phyloP scores from a whole-genome alignment of 2,329 filamentous ascomycete genomes.

The Hypoxylon sp. region DNA sequence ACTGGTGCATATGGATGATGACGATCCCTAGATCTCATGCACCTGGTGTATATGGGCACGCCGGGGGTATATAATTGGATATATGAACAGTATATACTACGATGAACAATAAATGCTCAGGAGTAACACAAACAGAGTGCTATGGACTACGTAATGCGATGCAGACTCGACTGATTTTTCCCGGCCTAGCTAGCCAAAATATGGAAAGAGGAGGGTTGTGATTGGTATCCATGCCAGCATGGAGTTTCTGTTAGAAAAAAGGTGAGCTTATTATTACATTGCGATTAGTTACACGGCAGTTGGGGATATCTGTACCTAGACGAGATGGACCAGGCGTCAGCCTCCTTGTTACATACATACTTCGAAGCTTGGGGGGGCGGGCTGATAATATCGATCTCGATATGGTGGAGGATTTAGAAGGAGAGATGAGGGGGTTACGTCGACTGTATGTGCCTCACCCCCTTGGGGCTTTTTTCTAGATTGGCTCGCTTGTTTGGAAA shows the following conservation, averaged over 20 bases:
- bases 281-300: constrained; percentile 52
- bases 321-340: constrained; percentile 42
- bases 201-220: constrained; percentile 37
- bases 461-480: constrained; percentile 17
- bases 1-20: constrained; percentile 15
- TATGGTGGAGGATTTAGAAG: constrained; percentile 41
- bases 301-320: constrained; percentile 50
- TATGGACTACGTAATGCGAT: constrained; percentile 29
- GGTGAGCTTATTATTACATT: constrained; percentile 47
- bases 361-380: constrained; percentile 32
- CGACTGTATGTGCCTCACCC: constrained; percentile 9
- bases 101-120: constrained; percentile 9
- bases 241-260: constrained; percentile 47
- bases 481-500: constrained; percentile 25
- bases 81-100: constrained; percentile 15
- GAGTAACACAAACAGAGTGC: constrained; percentile 39
- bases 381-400: constrained; percentile 47
- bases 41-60: constrained; percentile 15
- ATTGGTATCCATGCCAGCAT: constrained; percentile 44
- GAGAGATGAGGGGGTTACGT: constrained; percentile 3
- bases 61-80: constrained; percentile 19
- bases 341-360: constrained; percentile 11
- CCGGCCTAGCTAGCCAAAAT: constrained; percentile 37
- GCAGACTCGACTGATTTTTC: constrained; percentile 17
- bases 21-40: constrained; percentile 19